phyloP scores from a whole-genome alignment of 1,284 basidiomycete species.

The Melanopsichium pennsylvanicum region DNA sequence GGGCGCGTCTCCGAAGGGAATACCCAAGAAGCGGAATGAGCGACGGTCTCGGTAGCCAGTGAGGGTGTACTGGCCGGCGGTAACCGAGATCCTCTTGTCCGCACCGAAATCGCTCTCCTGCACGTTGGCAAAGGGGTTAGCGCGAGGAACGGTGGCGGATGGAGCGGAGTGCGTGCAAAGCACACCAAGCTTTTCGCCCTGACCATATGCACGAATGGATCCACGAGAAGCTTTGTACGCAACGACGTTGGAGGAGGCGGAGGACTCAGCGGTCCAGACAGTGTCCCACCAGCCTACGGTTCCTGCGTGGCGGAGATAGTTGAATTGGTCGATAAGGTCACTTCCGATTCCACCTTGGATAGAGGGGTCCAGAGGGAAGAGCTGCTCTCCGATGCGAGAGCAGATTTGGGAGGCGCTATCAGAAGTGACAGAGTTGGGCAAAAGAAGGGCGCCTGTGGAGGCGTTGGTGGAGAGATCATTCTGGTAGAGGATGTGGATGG shows the following conservation, averaged over 20 bases:
- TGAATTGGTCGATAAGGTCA: slow-evolving; percentile 37
- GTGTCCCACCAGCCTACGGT: slow-evolving; percentile 17
- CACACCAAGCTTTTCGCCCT: slow-evolving; percentile 36
- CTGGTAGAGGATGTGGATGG: slow-evolving; percentile 49
- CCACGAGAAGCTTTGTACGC: slow-evolving; percentile 28
- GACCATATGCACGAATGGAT: slow-evolving; percentile 1
- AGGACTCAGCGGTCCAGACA: slow-evolving; percentile 25
- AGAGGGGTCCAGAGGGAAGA: slow-evolving; percentile 32
- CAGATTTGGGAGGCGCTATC: slow-evolving; percentile 35
- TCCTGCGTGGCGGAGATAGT: slow-evolving; percentile 28
- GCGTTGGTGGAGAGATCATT: slow-evolving; percentile 49
- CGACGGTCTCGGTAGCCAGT: slow-evolving; percentile 36
- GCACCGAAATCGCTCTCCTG: not conserved
- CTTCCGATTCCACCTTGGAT: slow-evolving; percentile 14
- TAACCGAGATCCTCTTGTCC: slow-evolving; percentile 20
- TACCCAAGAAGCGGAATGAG: slow-evolving; percentile 39
- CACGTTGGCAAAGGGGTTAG: slow-evolving; percentile 19
- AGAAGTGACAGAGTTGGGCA: slow-evolving; percentile 21
- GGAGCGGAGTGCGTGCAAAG: slow-evolving; percentile 34
- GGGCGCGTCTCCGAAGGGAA: slow-evolving; percentile 37
- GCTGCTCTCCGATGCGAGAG: slow-evolving; percentile 36
- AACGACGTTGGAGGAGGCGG: slow-evolving; percentile 2
- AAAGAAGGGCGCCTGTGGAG: slow-evolving; percentile 45
- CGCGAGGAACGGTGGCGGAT: slow-evolving; percentile 5
- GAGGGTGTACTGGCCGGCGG: slow-evolving; percentile 25